Evolutionary conservation across 768 basidiomycete species (phyloP).

Genomic region (Rhizopogon vinicolor): DNA sequence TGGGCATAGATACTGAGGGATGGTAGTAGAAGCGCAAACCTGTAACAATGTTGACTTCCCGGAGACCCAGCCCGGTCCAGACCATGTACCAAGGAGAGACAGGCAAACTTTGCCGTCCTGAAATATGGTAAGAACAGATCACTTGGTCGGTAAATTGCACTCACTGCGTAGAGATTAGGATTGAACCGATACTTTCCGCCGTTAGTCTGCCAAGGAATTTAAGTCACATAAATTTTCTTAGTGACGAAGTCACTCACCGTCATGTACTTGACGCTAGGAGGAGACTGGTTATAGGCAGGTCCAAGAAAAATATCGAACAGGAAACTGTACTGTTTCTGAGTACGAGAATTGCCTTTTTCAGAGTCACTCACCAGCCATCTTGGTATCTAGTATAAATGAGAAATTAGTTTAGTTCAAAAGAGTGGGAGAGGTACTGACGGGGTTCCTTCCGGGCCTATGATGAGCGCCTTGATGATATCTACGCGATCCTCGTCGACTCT

Average conservation of each 20-base stretch:
- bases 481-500: slow-evolving; percentile 90
- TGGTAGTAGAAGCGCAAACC: slow-evolving; percentile 31
- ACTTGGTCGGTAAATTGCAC: slow-evolving; percentile 15
- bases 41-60: slow-evolving; percentile 89
- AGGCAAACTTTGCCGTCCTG: slow-evolving; percentile 94
- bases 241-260: slow-evolving; percentile 31
- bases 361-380: slow-evolving; percentile 74
- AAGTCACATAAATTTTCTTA: background rate
- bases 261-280: slow-evolving; percentile 72
- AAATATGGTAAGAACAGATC: background rate
- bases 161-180: slow-evolving; percentile 88
- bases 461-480: slow-evolving; percentile 88
- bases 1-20: background rate
- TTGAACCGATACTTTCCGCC: slow-evolving; percentile 90
- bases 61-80: slow-evolving; percentile 88
- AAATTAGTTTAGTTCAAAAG: slow-evolving; percentile 3
- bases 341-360: background rate
- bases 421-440: slow-evolving; percentile 51
- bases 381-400: slow-evolving; percentile 52
- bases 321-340: slow-evolving; percentile 34
- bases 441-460: slow-evolving; percentile 90
- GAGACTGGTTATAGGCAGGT: slow-evolving; percentile 81
- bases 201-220: slow-evolving; percentile 55
- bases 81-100: slow-evolving; percentile 89
- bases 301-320: slow-evolving; percentile 94